Base-by-base conservation (phyloP, 148 eudicot species). In the Rhododendron ferrugineum region DNA sequence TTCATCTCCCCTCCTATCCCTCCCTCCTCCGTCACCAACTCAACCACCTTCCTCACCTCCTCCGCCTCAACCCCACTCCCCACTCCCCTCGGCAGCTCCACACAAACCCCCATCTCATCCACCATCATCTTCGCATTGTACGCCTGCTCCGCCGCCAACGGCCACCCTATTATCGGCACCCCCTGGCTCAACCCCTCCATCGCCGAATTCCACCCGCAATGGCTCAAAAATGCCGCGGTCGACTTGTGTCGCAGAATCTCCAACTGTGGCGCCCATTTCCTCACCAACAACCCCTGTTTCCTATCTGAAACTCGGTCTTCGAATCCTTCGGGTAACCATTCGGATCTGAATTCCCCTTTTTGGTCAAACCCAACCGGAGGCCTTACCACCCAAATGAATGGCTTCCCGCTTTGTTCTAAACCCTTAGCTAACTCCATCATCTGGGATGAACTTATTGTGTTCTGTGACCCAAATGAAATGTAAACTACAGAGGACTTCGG, bases 401-500 rank as follows among this genome's bases (percentile, higher is more conserved):
- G 83, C n/a, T 64, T 89, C 26, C 86, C 88, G 58, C 95, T 92
- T n/a, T 86, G 88, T 74, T 93, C 97, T 82, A 96, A 87, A 0
- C 99, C 98, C 26, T 54, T 74, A 0, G 97, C 98, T 20, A 96
- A 85, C 74, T 92, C 95, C 93, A 93, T 94, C 98, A 96, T 96
- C 44, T 96, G 98, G 56, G 90, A 11, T 8, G 90, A 84, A 23
- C 87, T 87, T 18, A 96, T 90, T 0, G 93, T 90, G 88, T 93
- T 95, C 83, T 96, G 98, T 0, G 98, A 96, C 73, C 98, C 99
- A 72, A 96, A 96, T 66, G 95, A 94, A 9, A 95, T 89, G 90
- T 88, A 95, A n/a, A 94, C 86, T 11, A 95, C 96, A 1, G 96
- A 93, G 23, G 76, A 83, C 14, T 83, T 80, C 0, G 87, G 82